These are phyloP conservation scores for Cubamyces sp. DNA, from an alignment of 768 basidiomycete genomes.

Conservation along the genomic window DNA sequence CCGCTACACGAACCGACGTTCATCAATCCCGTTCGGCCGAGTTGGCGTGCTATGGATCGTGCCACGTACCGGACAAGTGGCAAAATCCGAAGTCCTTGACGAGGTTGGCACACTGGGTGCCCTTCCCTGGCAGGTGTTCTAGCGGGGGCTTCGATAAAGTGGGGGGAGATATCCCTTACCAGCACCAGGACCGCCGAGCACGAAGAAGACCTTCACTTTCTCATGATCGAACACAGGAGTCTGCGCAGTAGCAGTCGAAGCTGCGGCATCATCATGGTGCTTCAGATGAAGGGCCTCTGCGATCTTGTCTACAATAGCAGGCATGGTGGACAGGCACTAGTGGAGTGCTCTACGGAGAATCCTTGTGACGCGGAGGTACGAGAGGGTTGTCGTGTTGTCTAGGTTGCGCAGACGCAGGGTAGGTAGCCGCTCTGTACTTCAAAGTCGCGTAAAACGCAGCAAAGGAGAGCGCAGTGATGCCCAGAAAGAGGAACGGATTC, in stretches of 20 bases:
- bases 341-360: slow-evolving; percentile 22
- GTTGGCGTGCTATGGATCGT: slow-evolving; percentile 15
- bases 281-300: slow-evolving; percentile 40
- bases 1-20: slow-evolving; percentile 56
- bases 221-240: slow-evolving; percentile 62
- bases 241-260: slow-evolving; percentile 8
- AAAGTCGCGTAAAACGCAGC: slow-evolving; percentile 59
- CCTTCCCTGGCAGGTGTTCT: slow-evolving; percentile 68
- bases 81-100: slow-evolving; percentile 86
- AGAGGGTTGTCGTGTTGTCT: slow-evolving; percentile 68
- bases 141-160: background rate
- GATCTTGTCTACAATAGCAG: slow-evolving; percentile 48
- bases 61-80: slow-evolving; percentile 82
- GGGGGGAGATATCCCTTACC: slow-evolving; percentile 48
- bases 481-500: slow-evolving; percentile 66
- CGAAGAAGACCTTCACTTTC: slow-evolving; percentile 89
- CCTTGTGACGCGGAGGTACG: slow-evolving; percentile 58
- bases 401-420: slow-evolving; percentile 64
- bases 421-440: slow-evolving; percentile 56
- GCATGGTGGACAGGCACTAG: slow-evolving; percentile 36
- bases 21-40: background rate
- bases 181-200: slow-evolving; percentile 96
- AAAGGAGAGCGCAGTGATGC: slow-evolving; percentile 58
- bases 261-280: slow-evolving; percentile 22
- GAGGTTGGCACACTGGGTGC: slow-evolving; percentile 88